These are phyloP conservation scores for Vaccinium myrtillus DNA, from an alignment of 148 eudicot genomes.

Conservation along the genomic window DNA sequence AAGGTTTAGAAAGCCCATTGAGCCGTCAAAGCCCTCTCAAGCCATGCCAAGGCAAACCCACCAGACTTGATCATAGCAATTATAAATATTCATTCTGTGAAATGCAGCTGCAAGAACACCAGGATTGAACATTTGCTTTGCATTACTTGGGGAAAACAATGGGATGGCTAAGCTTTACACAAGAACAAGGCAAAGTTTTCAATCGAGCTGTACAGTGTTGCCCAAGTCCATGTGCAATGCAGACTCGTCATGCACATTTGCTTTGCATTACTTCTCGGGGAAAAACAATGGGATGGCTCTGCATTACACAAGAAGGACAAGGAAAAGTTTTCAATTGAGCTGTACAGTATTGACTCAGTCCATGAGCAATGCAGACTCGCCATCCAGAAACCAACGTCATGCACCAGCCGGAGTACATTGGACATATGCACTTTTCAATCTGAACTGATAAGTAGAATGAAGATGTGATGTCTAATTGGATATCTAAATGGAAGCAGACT, in stretches of 20 bases:
- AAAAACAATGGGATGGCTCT: neutral
- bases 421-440: neutral
- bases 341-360: neutral
- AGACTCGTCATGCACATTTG: neutral
- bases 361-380: neutral
- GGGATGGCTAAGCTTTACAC: too few species aligned
- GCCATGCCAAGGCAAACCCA: neutral
- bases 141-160: too few species aligned
- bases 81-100: neutral
- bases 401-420: neutral
- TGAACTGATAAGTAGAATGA: neutral
- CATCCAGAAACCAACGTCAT: neutral
- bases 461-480: neutral
- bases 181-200: too few species aligned
- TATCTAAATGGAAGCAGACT: neutral
- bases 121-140: neutral
- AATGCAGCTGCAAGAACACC: neutral
- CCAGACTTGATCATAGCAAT: neutral
- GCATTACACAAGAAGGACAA: neutral
- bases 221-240: too few species aligned
- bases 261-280: neutral
- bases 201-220: too few species aligned
- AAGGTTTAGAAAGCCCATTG: neutral
- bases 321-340: neutral
- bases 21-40: neutral